Evolutionary conservation across 2,329 filamentous ascomycete genomes (phyloP).

Genomic region (Scopulariopsis brevicaulis): DNA sequence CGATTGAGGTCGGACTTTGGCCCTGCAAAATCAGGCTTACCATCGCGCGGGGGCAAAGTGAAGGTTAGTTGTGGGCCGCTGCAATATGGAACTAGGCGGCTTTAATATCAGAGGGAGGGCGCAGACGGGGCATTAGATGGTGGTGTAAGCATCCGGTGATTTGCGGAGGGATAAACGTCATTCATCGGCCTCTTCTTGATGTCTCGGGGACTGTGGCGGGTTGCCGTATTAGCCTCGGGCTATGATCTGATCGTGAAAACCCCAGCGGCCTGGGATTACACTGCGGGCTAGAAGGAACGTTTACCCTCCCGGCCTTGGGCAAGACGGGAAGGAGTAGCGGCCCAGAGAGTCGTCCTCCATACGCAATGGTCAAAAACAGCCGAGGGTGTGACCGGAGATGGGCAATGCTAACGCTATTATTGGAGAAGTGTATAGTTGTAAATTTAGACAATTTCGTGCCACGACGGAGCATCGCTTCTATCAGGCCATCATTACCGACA

Average conservation of each 20-base stretch:
- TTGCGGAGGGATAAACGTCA: neutral
- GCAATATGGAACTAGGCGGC: neutral
- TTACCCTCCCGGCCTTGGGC: neutral
- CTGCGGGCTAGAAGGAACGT: no score
- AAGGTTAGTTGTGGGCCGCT: neutral
- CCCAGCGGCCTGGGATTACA: no score
- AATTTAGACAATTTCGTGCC: neutral
- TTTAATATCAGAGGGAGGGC: conserved; percentile 2
- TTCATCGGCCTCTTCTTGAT: neutral
- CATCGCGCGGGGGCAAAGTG: neutral
- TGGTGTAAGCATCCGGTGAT: neutral
- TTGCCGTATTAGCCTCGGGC: no score
- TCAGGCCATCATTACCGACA: neutral
- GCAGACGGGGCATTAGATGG: neutral
- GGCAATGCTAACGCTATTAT: neutral
- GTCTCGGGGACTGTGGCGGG: no score
- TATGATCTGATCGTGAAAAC: no score
- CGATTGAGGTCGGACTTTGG: neutral
- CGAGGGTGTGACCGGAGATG: no score
- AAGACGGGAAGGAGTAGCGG: no score
- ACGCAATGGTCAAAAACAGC: no score
- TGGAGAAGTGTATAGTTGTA: neutral
- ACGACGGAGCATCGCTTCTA: neutral
- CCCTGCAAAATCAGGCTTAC: no score
- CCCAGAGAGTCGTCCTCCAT: no score